phyloP scores from a whole-genome alignment of 1,139 yeast species.

The Scheffersomyces lignicola region DNA sequence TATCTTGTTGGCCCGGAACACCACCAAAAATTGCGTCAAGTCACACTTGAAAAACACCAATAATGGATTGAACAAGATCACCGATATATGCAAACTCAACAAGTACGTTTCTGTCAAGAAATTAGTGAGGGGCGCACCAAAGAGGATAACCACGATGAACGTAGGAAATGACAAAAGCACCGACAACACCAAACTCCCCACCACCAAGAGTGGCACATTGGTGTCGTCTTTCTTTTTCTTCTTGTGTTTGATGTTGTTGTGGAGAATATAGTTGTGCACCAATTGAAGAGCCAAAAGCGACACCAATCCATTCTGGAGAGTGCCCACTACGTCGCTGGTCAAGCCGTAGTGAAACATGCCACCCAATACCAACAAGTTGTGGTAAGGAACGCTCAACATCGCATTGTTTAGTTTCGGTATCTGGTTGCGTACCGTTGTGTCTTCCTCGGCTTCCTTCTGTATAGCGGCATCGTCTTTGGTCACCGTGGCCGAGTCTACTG shows the following conservation, averaged over 20 bases:
- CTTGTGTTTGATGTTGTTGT: slow-evolving; percentile 20
- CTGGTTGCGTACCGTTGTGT: background rate
- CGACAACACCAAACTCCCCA: slow-evolving; percentile 41
- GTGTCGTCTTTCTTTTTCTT: slow-evolving; percentile 20
- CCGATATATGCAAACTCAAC: slow-evolving; percentile 64
- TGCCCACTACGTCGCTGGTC: slow-evolving; percentile 25
- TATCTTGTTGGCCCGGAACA: slow-evolving; percentile 25
- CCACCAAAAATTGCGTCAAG: slow-evolving; percentile 27
- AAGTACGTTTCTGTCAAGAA: slow-evolving; percentile 59
- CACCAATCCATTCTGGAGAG: slow-evolving; percentile 28
- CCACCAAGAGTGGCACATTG: slow-evolving; percentile 34
- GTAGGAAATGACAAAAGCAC: slow-evolving; percentile 52
- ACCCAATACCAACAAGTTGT: slow-evolving; percentile 38
- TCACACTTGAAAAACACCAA: slow-evolving; percentile 61
- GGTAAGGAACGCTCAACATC: slow-evolving; percentile 46
- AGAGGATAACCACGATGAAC: slow-evolving; percentile 54
- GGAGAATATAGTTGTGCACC: slow-evolving; percentile 27
- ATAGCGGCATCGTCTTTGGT: background rate
- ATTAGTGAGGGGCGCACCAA: slow-evolving; percentile 82
- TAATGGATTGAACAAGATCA: slow-evolving; percentile 64
- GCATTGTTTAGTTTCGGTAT: slow-evolving; percentile 24
- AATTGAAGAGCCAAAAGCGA: slow-evolving; percentile 26
- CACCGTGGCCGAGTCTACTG: background rate
- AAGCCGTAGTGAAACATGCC: slow-evolving; percentile 42
- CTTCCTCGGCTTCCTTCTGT: slow-evolving; percentile 2